Percentiles rank a stretch among this genome's conserved stretches.
These are phyloP conservation scores for Carex cristatella DNA, from an alignment of 176 grass and related monocot genomes.

Conservation along the genomic window DNA sequence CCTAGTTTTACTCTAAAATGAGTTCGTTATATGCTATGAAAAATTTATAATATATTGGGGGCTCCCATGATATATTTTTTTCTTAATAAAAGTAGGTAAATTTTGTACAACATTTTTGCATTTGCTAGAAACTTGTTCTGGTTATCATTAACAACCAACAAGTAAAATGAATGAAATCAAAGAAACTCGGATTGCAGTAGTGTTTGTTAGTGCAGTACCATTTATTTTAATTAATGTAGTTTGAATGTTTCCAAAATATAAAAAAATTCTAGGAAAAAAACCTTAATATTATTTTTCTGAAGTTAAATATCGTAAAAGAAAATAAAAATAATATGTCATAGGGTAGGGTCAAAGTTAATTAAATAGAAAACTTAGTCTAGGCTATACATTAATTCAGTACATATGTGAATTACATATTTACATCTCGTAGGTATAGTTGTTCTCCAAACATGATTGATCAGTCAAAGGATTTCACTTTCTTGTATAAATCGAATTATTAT, in stretches of 20 bases:
- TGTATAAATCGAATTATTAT: not conserved
- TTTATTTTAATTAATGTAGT: too few species aligned
- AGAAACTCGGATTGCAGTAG: not conserved
- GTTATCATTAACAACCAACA: not conserved
- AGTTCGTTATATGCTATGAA: not conserved
- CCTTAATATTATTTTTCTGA: not conserved
- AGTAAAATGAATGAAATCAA: not conserved
- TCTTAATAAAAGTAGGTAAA: too few species aligned
- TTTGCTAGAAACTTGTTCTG: not conserved
- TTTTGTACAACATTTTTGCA: too few species aligned
- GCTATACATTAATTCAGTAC: not conserved
- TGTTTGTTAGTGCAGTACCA: not conserved
- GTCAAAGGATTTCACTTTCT: not conserved
- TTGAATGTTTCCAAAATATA: not conserved
- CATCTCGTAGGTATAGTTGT: not conserved
- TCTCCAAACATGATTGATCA: not conserved
- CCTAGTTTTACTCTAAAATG: not conserved
- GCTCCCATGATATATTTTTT: too few species aligned
- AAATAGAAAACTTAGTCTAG: not conserved
- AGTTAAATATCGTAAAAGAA: not conserved
- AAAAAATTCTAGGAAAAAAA: not conserved
- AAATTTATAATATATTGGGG: not conserved
- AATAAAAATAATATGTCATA: not conserved
- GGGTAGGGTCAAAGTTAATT: not conserved
- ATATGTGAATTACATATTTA: not conserved